These are phyloP conservation scores for Ambrosia hybrid DNA, from an alignment of 140 eudicot species.

Conservation along the genomic window DNA sequence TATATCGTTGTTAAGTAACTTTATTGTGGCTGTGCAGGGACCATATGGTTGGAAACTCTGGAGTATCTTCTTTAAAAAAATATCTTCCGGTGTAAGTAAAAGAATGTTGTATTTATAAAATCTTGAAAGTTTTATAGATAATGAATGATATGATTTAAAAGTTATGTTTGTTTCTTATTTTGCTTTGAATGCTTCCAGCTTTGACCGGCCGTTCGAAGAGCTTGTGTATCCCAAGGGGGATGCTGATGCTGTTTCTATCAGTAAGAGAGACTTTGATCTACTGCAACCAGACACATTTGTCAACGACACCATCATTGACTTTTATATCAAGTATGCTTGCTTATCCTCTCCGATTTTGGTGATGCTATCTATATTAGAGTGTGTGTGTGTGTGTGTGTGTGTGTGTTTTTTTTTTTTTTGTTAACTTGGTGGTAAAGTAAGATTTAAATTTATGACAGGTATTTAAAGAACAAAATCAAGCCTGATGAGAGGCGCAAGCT, in stretches of 20 bases:
- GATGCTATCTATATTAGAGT: too few species aligned
- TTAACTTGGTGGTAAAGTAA: neutral
- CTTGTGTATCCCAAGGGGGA: slow-evolving; percentile 11
- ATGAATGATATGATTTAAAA: neutral
- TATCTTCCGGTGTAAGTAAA: slow-evolving; percentile 39
- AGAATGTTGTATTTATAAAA: neutral
- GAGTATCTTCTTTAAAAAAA: slow-evolving; percentile 15
- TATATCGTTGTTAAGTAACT: slow-evolving; percentile 9
- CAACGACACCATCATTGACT: slow-evolving; percentile 93
- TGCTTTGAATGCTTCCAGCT: too few species aligned
- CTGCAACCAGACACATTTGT: slow-evolving; percentile 83
- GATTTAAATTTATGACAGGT: slow-evolving; percentile 40
- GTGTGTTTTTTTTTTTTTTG: neutral
- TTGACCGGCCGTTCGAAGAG: too few species aligned
- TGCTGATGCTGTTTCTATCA: neutral
- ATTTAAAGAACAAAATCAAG: slow-evolving; percentile 58
- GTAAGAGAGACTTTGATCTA: slow-evolving; percentile 88
- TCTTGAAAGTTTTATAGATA: neutral
- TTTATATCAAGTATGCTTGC: slow-evolving; percentile 73
- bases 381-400: too few species aligned
- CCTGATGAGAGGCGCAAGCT: slow-evolving; percentile 56
- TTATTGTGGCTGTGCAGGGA: slow-evolving; percentile 26
- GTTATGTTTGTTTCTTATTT: neutral
- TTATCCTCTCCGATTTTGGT: neutral
- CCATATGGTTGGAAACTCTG: slow-evolving; percentile 11